Percentiles rank a stretch among this genome's conserved stretches.
phyloP scores from a whole-genome alignment of 2,329 filamentous ascomycete genomes.

The Fusarium lyarnte region DNA sequence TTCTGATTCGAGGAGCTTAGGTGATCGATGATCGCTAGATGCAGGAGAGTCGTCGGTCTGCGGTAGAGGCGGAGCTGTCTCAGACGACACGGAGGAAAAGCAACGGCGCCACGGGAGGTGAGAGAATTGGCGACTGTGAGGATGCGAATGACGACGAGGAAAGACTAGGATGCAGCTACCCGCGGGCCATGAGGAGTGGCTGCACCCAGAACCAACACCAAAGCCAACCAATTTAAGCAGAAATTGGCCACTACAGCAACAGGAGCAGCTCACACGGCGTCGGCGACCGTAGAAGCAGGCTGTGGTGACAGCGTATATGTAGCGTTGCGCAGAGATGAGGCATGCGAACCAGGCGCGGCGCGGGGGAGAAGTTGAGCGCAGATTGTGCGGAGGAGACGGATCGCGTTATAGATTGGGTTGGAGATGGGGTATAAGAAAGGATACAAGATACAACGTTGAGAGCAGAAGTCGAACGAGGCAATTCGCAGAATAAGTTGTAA shows the following conservation, averaged over 20 bases:
- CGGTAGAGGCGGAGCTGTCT: slow-evolving; percentile 6
- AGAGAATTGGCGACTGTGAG: not conserved
- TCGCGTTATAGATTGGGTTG: slow-evolving; percentile 6
- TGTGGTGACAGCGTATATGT: slow-evolving; percentile 35
- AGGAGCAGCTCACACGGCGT: slow-evolving; percentile 36
- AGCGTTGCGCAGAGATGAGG: slow-evolving; percentile 49
- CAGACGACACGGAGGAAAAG: slow-evolving; percentile 5
- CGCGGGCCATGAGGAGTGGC: slow-evolving; percentile 42
- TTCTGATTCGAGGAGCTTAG: slow-evolving; percentile 29
- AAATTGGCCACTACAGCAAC: slow-evolving; percentile 34
- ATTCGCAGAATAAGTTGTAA: slow-evolving; percentile 40
- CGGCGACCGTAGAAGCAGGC: slow-evolving; percentile 36
- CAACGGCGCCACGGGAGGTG: slow-evolving; percentile 15
- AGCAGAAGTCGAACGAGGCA: slow-evolving; percentile 31
- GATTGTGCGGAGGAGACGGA: slow-evolving; percentile 28
- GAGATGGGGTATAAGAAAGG: not conserved
- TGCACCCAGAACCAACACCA: slow-evolving; percentile 24
- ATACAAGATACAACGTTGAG: not conserved
- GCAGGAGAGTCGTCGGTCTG: slow-evolving; percentile 8
- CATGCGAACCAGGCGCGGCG: slow-evolving; percentile 45
- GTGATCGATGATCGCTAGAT: slow-evolving; percentile 28
- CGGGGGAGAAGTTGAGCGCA: slow-evolving; percentile 24
- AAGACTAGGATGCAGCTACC: slow-evolving; percentile 41
- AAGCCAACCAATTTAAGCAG: slow-evolving; percentile 27
- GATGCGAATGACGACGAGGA: slow-evolving; percentile 21